Base-by-base conservation (phyloP, 495 filamentous ascomycete species). In the Lophium mytilinum region DNA sequence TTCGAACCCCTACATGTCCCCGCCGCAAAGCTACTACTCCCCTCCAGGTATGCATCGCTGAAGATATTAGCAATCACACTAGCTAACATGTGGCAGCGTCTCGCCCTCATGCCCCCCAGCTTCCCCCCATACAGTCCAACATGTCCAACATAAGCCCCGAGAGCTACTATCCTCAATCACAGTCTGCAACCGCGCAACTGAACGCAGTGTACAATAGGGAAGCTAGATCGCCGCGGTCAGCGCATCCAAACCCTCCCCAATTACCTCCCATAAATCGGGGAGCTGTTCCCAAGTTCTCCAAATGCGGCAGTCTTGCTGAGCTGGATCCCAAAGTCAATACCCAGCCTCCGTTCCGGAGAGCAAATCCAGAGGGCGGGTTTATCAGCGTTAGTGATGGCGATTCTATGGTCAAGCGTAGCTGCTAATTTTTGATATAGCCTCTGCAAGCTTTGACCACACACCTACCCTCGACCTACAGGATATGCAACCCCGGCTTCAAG, bases 401-500 rank as follows among this genome's bases (percentile, higher is more conserved):
- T 55, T 19, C n/a, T 18, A 41, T 61, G 51, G 39, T 59, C 46
- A 65, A 12, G 4, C 34, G 43, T 14, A 21, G 9, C 37, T 58
- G 24, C 55, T 47, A 15, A 21, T 14, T 9, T 24, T 11, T 17
- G 17, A 33, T 24, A 30, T 67, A 96, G 91, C 94, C 94, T 49
- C 79, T 99, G 50, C 90, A 96, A 88, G 91, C 94, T 17, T 78
- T 99, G 56, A 99, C 94, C 10, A 85, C 86, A 19, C 90, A 97
- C 65, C 81, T 99, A 6, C 91, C 94, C 5, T 81, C 92, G 10
- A 97, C 94, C 1, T 99, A 99, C 71, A 84, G 93, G 52, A 97
- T 99, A 71, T 99, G 94, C 76, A 99, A 99, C 65, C 92, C 94
- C 0, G 82, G 78, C 54, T 99, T 99, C 78, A 96, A 96, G 77